Evolutionary conservation across 1,284 basidiomycete species (phyloP).

Genomic region (Phlebopus sp.): DNA sequence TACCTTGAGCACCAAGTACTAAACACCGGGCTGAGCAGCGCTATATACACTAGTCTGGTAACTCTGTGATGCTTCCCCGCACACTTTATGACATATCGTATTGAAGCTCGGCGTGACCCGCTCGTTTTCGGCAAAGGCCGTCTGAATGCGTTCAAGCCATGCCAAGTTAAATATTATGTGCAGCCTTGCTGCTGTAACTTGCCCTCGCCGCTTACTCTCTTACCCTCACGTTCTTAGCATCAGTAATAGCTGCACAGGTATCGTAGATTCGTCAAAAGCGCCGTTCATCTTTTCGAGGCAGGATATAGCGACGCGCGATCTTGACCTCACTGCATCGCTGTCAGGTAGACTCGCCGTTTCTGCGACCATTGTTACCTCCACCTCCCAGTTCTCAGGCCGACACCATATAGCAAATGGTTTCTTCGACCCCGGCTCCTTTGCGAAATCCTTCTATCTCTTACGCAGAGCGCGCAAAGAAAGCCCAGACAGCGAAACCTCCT

Average conservation of each 20-base stretch:
- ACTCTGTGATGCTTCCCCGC: not conserved
- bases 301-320: not conserved
- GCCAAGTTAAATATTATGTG: not conserved
- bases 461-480: constrained; percentile 58
- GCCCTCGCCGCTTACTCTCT: too few relatives aligned
- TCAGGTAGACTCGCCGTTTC: not conserved
- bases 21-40: too few relatives aligned
- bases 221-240: not conserved
- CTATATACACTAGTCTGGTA: too few relatives aligned
- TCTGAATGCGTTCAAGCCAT: not conserved
- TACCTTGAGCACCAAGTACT: constrained; percentile 40
- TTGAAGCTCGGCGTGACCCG: constrained; percentile 1
- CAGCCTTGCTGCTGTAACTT: not conserved
- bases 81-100: not conserved
- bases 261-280: not conserved
- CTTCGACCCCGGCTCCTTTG: constrained; percentile 30
- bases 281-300: not conserved
- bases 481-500: constrained; percentile 10
- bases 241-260: not conserved
- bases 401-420: constrained; percentile 33
- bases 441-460: constrained; percentile 49
- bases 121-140: constrained; percentile 3
- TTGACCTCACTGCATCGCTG: not conserved
- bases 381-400: not conserved
- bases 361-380: not conserved